phyloP scores from a whole-genome alignment of 2,329 filamentous ascomycete genomes.

The Aspergillus sp. region DNA sequence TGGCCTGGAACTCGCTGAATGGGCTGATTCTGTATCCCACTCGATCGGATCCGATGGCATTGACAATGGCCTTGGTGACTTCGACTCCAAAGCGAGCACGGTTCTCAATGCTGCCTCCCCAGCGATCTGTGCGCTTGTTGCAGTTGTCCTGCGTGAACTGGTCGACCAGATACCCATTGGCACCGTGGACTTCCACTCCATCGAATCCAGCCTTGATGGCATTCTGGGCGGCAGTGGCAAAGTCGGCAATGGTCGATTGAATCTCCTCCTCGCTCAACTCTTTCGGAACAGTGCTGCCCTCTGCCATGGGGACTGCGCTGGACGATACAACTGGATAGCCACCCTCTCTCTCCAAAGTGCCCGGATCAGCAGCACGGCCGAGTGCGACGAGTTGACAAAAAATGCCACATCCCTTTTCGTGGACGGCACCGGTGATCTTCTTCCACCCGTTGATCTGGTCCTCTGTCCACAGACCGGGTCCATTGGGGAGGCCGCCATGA shows the following conservation, averaged over 20 bases:
- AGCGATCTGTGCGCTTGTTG: slow-evolving; percentile 44
- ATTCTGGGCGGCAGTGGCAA: slow-evolving; percentile 37
- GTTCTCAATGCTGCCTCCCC: slow-evolving; percentile 45
- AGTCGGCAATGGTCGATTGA: slow-evolving; percentile 32
- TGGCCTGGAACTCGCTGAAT: slow-evolving; percentile 26
- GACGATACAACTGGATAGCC: slow-evolving; percentile 21
- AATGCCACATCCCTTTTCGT: slow-evolving; percentile 55
- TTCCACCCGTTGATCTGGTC: slow-evolving; percentile 56
- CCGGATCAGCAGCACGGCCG: slow-evolving; percentile 49
- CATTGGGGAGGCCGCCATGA: slow-evolving; percentile 44
- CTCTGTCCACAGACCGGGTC: slow-evolving; percentile 52
- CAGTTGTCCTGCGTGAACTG: slow-evolving; percentile 42
- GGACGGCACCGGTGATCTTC: slow-evolving; percentile 56
- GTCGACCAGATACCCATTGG: slow-evolving; percentile 45
- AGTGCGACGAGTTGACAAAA: slow-evolving; percentile 58
- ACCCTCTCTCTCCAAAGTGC: slow-evolving; percentile 12
- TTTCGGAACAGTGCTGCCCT: slow-evolving; percentile 22
- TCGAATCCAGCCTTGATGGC: slow-evolving; percentile 52
- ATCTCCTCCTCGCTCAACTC: slow-evolving; percentile 35
- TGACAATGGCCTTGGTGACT: slow-evolving; percentile 37
- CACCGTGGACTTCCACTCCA: slow-evolving; percentile 43
- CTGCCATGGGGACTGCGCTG: slow-evolving; percentile 35
- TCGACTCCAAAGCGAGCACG: slow-evolving; percentile 50
- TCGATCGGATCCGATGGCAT: slow-evolving; percentile 36
- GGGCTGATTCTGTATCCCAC: slow-evolving; percentile 39